A percentile compares a stretch with the other conserved stretches of the same genome.
phyloP scores from a whole-genome alignment of 2,329 filamentous ascomycete species.

The Colletotrichum lentis region DNA sequence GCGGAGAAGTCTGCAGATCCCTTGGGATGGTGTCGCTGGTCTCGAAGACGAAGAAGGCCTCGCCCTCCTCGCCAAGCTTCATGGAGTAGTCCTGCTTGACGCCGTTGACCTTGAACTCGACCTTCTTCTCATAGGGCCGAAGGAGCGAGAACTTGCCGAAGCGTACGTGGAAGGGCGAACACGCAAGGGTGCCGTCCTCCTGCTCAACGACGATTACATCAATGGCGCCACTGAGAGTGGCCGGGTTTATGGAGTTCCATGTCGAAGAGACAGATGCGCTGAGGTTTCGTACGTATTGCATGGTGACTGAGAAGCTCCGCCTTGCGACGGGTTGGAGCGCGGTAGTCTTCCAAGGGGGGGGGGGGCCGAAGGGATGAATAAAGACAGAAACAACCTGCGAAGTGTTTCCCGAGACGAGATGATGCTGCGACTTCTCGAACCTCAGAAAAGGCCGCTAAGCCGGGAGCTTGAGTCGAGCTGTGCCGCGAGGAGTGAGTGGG shows the following conservation, averaged over 20 bases:
- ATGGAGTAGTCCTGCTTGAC: slow-evolving; percentile 92
- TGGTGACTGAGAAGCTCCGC: slow-evolving; percentile 51
- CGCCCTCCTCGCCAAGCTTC: slow-evolving; percentile 97
- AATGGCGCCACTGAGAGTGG: slow-evolving; percentile 95
- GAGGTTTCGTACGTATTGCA: slow-evolving; percentile 98
- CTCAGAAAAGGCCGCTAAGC: not conserved
- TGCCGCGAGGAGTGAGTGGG: slow-evolving; percentile 1
- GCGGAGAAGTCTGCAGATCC: slow-evolving; percentile 90
- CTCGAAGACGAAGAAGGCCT: slow-evolving; percentile 99
- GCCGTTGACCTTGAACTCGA: slow-evolving; percentile 96
- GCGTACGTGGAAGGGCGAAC: slow-evolving; percentile 97
- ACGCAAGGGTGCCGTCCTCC: slow-evolving; percentile 86
- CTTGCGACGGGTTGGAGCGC: slow-evolving; percentile 18
- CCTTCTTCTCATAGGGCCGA: slow-evolving; percentile 97
- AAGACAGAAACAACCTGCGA: not conserved
- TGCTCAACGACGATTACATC: slow-evolving; percentile 99
- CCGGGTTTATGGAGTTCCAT: slow-evolving; percentile 99
- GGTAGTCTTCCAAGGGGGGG: not conserved
- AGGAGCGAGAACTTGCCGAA: slow-evolving; percentile 98
- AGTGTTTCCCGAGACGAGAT: slow-evolving; percentile 11
- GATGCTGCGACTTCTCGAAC: slow-evolving; percentile 1
- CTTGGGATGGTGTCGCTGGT: slow-evolving; percentile 92
- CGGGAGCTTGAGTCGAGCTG: slow-evolving; percentile 1
- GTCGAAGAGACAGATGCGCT: slow-evolving; percentile 96
- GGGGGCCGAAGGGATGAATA: not conserved